phyloP scores from a whole-genome alignment of 139 green algal species.

The Ostreobium quekettii region DNA sequence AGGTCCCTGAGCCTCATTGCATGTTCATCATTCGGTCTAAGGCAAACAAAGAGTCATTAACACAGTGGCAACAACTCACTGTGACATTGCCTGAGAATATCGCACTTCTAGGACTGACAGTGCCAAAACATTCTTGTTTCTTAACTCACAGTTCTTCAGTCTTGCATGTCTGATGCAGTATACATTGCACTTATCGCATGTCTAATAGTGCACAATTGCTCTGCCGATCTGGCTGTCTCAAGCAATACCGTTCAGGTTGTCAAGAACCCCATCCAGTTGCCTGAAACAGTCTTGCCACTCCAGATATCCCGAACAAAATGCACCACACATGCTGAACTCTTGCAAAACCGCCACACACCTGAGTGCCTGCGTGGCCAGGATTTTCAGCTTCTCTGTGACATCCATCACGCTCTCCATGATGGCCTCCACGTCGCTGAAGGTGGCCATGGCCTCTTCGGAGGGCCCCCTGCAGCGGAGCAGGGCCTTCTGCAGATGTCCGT shows the following conservation, averaged over 20 bases:
- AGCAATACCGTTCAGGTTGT: background rate
- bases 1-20: background rate
- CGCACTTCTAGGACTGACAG: background rate
- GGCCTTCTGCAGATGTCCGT: background rate
- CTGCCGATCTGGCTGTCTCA: background rate
- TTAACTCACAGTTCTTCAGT: background rate
- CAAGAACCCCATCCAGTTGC: too few species aligned
- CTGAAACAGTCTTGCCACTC: too few species aligned
- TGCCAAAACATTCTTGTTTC: background rate
- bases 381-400: background rate
- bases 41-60: background rate
- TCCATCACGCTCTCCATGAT: slow-evolving; percentile 8
- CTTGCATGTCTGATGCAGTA: background rate
- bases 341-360: too few species aligned
- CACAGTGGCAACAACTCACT: background rate
- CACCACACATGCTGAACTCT: too few species aligned
- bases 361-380: background rate
- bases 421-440: background rate
- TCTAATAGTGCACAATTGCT: background rate
- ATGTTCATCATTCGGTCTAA: background rate
- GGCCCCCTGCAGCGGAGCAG: background rate
- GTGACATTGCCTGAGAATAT: background rate
- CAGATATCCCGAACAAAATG: too few species aligned
- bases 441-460: background rate
- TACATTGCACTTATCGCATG: too few species aligned